These are phyloP conservation scores for Trichoderma polysporum DNA, from an alignment of 2,329 filamentous ascomycete genomes.

Conservation along the genomic window DNA sequence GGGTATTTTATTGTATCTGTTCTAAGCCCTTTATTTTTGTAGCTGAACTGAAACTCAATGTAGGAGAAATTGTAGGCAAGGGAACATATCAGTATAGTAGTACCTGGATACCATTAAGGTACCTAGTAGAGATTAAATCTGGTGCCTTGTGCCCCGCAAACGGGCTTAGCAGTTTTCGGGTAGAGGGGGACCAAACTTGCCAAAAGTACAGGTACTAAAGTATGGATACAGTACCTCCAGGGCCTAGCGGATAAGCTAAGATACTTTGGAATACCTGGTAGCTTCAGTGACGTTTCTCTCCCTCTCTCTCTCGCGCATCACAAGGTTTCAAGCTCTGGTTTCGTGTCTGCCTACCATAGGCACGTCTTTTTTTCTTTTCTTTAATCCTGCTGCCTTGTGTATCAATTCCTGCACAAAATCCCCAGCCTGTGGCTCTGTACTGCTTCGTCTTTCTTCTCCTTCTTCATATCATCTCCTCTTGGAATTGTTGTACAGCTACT, in stretches of 20 bases:
- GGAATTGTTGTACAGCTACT: not conserved
- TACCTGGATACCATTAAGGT: not conserved
- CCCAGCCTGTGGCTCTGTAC: not conserved
- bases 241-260: not conserved
- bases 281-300: conserved; percentile 12
- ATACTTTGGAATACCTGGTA: not conserved
- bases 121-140: not conserved
- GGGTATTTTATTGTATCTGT: no score
- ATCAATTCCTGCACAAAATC: not conserved
- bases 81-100: not conserved
- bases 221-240: not conserved
- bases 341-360: conserved; percentile 9
- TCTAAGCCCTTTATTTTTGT: not conserved
- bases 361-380: not conserved
- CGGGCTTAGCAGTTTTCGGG: not conserved
- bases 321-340: not conserved
- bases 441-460: not conserved
- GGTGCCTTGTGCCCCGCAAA: not conserved
- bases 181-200: no score
- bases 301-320: not conserved
- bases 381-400: conserved; percentile 11
- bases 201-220: no score
- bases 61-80: not conserved
- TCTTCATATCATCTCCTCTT: not conserved
- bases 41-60: not conserved